Evolutionary conservation across 1,139 yeast species (phyloP), one percentile per base, ranked within the genome.

Genomic region (Kodamaea suecica): DNA sequence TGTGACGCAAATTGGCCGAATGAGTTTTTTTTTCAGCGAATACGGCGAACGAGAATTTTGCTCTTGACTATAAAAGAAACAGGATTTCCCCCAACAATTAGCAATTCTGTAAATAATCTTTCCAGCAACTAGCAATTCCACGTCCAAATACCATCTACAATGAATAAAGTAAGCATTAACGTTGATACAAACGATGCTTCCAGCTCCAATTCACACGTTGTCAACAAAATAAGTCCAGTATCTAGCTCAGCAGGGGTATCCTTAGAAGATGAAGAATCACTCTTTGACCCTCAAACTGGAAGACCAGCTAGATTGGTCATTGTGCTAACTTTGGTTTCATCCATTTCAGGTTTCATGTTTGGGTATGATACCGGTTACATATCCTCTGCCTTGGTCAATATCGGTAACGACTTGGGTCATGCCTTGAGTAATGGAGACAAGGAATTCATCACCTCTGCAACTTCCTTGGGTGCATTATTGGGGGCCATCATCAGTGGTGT

Each of bases 291-390:
- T 6, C 21, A 19, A 19, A 6, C 21, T 19, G 68, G 71, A 13
- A 70, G 62, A 39, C 84, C 87, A 8, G 73, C 90, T 11, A 63
- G 69, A 8, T 61, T 85, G 53, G 84, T 88, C 37, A 64, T 88
- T 19, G 61, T 78, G 24, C 62, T 90, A 38, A 85, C 95, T 0
- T 66, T 83, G 37, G 79, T 86, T 11, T 82, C 96, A 0, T 87
- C 96, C 7, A 81, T 90, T 42, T 87, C 96, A 2, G 97, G 97
- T 4, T 88, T 88, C 59, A 80, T 90, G 87, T 90, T 88, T 61
- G 97, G 97, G 44, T 90, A 90, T 55, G 97, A 90, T 58, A 90
- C 97, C 0, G 97, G 97, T 42, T 90, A 90, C 60, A 87, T 90
- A 30, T 88, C 97, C 1, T 81, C 95, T 11, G 97, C 97, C 0